Percentiles rank a stretch among this genome's conserved stretches.
These are phyloP conservation scores for Plenodomus lindquistii DNA, from an alignment of 2,329 filamentous ascomycete genomes.

Conservation along the genomic window DNA sequence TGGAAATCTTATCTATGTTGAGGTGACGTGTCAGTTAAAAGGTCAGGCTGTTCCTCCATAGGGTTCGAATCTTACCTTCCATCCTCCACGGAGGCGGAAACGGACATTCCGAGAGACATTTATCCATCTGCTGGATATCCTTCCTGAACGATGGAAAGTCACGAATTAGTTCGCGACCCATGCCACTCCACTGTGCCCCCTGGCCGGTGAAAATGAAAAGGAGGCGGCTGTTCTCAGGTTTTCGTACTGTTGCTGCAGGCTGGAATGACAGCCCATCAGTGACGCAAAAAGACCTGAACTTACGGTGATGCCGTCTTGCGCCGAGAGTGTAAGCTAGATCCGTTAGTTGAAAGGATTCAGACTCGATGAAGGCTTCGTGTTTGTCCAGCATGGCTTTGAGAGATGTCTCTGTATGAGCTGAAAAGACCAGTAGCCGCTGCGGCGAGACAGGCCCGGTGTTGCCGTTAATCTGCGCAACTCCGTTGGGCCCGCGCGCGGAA, in stretches of 20 bases:
- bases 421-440: constrained; percentile 20
- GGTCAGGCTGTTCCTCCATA: constrained; percentile 8
- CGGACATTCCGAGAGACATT: not conserved
- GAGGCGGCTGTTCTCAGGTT: not conserved
- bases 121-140: constrained; percentile 7
- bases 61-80: constrained; percentile 14
- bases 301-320: constrained; percentile 11
- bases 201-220: constrained; percentile 31
- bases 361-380: constrained; percentile 1
- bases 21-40: constrained; percentile 6
- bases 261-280: not conserved
- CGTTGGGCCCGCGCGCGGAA: constrained; percentile 1
- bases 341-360: not conserved
- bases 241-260: not conserved
- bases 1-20: too few species aligned
- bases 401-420: constrained; percentile 17
- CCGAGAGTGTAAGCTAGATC: constrained; percentile 19
- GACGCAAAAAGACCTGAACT: constrained; percentile 14
- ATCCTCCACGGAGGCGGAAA: constrained; percentile 13
- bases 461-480: not conserved
- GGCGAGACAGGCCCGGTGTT: not conserved
- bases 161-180: constrained; percentile 15
- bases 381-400: constrained; percentile 4
- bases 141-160: constrained; percentile 4
- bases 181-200: constrained; percentile 25